Evolutionary conservation across 1,139 yeast species (phyloP), one percentile per base, ranked within the genome.

Genomic region (Protomyces lactucae-debilis): DNA sequence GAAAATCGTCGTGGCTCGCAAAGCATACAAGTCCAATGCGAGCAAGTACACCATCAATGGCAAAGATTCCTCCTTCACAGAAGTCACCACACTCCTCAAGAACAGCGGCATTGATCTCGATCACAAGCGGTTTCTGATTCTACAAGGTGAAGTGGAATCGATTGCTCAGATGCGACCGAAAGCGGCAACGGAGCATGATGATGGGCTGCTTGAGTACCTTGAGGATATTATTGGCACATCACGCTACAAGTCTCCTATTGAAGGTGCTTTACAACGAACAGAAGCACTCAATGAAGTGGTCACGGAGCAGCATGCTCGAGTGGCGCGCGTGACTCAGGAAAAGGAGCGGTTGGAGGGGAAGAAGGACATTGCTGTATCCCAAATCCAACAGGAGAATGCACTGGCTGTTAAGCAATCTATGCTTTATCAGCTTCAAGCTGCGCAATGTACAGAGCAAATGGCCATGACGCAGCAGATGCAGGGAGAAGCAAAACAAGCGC

Each of bases 81-180:
- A 87, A 70, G 97, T 95, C 0, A 89, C 97, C 0, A 78, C 78
- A 0, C 77, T 88, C 51, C 79, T 95, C 64, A 84, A 85, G 67
- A 85, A 82, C n/a, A 85, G 90, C 71, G 99, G 99, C 1, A 88
- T 95, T 66, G 99, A 95, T 76, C 79, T 95, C 68, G 96, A 92
- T 71, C 99, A 95, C 74, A 93, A 95, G 73, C 80, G 99, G 70
- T 95, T 95, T 72, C 80, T 95, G 70, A 95, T 95, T 72, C 79
- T 95, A 55, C 99, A 95, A 76, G 99, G 99, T 72, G 99, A 95
- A 74, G 99, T 95, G 48, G 99, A 95, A 76, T 87, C 93, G 66
- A 95, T 95, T 73, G 97, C 99, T 0, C 98, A 93, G 74, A 95
- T 95, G 99, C 92, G 92, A 73, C 88, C 99, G 9, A 93, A 93